phyloP scores from a whole-genome alignment of 139 green algal species.

The Chlamydomonas sphaeroides region DNA sequence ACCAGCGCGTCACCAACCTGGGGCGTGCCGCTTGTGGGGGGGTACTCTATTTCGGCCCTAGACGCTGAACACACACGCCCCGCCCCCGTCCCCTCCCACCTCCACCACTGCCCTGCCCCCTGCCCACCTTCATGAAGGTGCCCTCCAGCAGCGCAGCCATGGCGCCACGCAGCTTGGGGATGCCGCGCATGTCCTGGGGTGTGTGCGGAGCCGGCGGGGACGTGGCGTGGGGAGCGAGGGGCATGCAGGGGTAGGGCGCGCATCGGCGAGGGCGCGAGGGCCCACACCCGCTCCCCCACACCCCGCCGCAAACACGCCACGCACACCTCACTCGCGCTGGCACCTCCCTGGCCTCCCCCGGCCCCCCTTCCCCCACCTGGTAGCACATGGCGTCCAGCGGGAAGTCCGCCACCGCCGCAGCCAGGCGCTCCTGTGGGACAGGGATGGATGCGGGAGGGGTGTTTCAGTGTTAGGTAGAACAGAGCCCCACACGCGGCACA shows the following conservation, averaged over 20 bases:
- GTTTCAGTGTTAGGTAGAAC: no score
- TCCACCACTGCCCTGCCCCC: not conserved
- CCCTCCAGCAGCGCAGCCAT: constrained; percentile 56
- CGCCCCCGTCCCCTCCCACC: not conserved
- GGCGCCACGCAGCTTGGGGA: constrained; percentile 42
- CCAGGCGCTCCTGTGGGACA: constrained; percentile 13
- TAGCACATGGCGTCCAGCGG: constrained; percentile 9
- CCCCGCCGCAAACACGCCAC: not conserved
- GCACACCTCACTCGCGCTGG: no score
- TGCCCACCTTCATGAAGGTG: constrained; percentile 59
- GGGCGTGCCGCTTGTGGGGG: no score
- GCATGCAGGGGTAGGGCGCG: not conserved
- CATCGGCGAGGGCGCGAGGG: no score
- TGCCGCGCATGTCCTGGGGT: constrained; percentile 53
- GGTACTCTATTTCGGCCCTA: no score
- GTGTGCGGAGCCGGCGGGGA: constrained; percentile 1
- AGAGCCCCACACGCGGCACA: no score
- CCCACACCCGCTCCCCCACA: no score
- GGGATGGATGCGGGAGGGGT: no score
- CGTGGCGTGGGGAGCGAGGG: not conserved
- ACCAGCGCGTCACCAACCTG: no score
- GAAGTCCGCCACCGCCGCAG: not conserved
- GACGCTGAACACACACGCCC: not conserved
- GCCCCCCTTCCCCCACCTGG: not conserved
- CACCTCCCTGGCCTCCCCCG: no score